Conservation (phyloP, 2,329 filamentous ascomycete species). For the Neobulgaria alba region DNA sequence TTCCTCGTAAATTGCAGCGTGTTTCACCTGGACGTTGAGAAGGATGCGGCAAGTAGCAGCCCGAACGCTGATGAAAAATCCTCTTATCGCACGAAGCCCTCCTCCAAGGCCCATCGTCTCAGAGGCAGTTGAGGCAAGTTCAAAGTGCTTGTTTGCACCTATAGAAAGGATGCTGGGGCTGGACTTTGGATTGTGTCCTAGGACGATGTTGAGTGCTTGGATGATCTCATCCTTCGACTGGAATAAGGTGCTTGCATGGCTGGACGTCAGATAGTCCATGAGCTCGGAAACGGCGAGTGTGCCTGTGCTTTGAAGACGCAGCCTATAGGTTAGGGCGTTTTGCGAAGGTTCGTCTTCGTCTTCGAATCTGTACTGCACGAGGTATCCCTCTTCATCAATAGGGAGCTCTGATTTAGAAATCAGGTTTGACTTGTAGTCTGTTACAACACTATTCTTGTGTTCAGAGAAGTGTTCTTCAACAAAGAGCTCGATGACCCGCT, state of each 20-base stretch:
- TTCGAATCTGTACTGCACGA: conserved; percentile 9
- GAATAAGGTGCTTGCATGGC: conserved; percentile 4
- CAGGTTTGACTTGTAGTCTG: conserved; percentile 13
- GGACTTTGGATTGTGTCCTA: conserved; percentile 39
- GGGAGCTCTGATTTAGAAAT: conserved; percentile 3
- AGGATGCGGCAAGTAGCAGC: conserved; percentile 45
- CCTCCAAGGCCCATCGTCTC: conserved; percentile 30
- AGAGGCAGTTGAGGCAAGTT: not conserved
- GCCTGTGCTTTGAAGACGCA: conserved; percentile 9
- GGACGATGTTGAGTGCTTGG: conserved; percentile 48
- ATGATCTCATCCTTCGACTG: conserved; percentile 29
- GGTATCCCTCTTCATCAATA: conserved; percentile 3
- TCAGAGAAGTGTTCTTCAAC: conserved; percentile 7
- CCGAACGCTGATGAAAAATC: conserved; percentile 51
- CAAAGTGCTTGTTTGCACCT: conserved; percentile 11
- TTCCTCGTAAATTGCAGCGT: conserved; percentile 24
- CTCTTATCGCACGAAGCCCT: conserved; percentile 45
- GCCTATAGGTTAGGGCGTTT: conserved; percentile 2
- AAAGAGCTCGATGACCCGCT: conserved; percentile 9
- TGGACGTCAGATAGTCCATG: conserved; percentile 5
- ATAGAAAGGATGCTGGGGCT: conserved; percentile 27
- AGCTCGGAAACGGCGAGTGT: conserved; percentile 8
- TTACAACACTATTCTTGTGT: conserved; percentile 3
- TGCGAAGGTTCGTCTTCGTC: conserved; percentile 8
- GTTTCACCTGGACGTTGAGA: conserved; percentile 51